Base-by-base conservation (phyloP, 2,329 filamentous ascomycete genomes). In the Hyphodiscus sp. region DNA sequence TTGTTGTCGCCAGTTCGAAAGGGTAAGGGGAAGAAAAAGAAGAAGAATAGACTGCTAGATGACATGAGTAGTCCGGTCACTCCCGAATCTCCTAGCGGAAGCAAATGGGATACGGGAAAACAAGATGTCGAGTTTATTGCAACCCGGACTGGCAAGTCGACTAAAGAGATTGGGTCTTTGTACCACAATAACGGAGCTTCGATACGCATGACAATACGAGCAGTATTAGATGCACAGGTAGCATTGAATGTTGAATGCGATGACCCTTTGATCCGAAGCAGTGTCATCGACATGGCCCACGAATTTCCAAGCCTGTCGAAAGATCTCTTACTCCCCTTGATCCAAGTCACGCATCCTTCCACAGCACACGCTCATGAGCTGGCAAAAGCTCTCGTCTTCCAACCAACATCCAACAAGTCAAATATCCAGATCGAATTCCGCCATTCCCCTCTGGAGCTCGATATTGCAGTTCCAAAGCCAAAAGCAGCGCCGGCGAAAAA, bases 131-230 rank as follows among this genome's bases (percentile, higher is more conserved):
- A 83, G 0, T 85, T 84, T 58, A 78, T 87, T 51, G 73, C 74
- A 15, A 74, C 74, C 9, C 74, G 78, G 41, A 76, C 73, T 2
- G 66, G 66, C 2, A 74, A 76, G 26, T 70, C 76, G 2, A 64
- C 78, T 15, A 65, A 76, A 2, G 69, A 70, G 29, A 74, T 85
- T 2, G 71, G 74, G 1, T 83, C 82, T 0, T 63, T 79, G 1
- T 87, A 87, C 61, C 78, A 86, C 65, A 76, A 80, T 42, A 78
- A 80, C 53, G 76, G 78, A 15, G 79, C 77, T 1, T 83, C 80
- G 8, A 62, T 83, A 1, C 65, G 76, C 13, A 68, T 70, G 4
- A 83, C 83, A 0, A 80, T 87, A 26, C 66, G 71, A 16, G 74
- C 73, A 1, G 69, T 87, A 3, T 59, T 68, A 2, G 51, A 65